Percentiles rank a stretch among this genome's conserved stretches.
Evolutionary conservation across 139 green algal genomes (phyloP).

Genomic region (Pycnococcus provasolii): DNA sequence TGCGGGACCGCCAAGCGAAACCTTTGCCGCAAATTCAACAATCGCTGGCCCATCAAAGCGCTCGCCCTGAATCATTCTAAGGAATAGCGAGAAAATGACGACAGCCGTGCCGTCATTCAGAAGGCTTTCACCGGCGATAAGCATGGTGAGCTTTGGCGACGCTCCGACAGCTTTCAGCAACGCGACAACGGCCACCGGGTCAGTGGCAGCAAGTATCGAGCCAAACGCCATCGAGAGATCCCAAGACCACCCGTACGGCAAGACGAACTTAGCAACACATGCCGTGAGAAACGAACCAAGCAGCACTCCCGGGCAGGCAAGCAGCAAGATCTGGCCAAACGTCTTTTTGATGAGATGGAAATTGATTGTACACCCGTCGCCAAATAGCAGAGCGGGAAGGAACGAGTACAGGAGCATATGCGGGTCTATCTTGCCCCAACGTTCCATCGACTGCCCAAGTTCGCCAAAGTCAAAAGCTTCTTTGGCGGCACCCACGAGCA

Average conservation of each 20-base stretch:
- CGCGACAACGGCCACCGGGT: constrained; percentile 62
- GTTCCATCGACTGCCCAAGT: constrained; percentile 3
- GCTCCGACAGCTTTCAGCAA: constrained; percentile 51
- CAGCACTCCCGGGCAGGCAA: constrained; percentile 43
- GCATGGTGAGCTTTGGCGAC: constrained; percentile 38
- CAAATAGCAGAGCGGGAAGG: constrained; percentile 46
- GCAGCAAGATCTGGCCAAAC: constrained; percentile 30
- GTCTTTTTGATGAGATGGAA: background rate
- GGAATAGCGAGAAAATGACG: constrained; percentile 19
- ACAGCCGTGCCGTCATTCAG: constrained; percentile 67
- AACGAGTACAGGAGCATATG: constrained; percentile 48
- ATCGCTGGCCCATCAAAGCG: too few relatives aligned
- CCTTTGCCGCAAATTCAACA: too few relatives aligned
- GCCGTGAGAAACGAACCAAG: constrained; percentile 37
- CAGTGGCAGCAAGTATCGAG: constrained; percentile 51
- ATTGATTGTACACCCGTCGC: background rate
- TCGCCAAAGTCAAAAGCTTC: background rate
- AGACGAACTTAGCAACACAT: constrained; percentile 38
- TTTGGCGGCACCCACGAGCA: constrained; percentile 2
- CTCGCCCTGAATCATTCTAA: background rate
- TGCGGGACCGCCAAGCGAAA: too few relatives aligned
- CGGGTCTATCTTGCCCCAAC: constrained; percentile 42
- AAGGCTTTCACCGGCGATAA: constrained; percentile 63
- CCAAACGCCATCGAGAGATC: constrained; percentile 25
- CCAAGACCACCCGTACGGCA: constrained; percentile 57